These are phyloP conservation scores for Heliocybe sulcata DNA, from an alignment of 1,284 basidiomycete genomes.

Conservation along the genomic window DNA sequence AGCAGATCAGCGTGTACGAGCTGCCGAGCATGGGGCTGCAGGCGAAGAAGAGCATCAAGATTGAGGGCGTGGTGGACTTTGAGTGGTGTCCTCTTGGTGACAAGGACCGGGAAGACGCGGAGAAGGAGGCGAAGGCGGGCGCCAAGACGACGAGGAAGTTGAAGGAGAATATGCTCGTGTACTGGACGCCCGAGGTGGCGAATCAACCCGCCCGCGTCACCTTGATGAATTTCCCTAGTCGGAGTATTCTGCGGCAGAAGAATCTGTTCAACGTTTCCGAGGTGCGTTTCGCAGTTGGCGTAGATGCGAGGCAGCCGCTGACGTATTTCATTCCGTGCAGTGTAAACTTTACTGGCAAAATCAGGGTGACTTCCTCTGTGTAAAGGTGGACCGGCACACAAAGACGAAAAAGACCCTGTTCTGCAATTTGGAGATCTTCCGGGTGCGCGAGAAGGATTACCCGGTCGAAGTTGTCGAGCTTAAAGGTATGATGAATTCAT, in stretches of 20 bases:
- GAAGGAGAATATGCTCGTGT: conserved; percentile 93
- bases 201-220: conserved; percentile 98
- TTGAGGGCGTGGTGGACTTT: conserved; percentile 97
- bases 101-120: conserved; percentile 72
- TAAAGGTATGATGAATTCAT: conserved; percentile 55
- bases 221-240: conserved; percentile 83
- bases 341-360: conserved; percentile 99
- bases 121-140: conserved; percentile 27
- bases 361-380: conserved; percentile 97
- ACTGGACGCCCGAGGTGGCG: conserved; percentile 95
- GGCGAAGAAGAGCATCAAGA: conserved; percentile 97
- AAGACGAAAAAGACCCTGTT: conserved; percentile 99
- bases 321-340: conserved; percentile 31
- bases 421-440: conserved; percentile 98
- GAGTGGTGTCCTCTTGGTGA: conserved; percentile 98
- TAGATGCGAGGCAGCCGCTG: background rate
- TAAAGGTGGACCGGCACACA: conserved; percentile 98
- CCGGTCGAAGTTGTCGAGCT: conserved; percentile 98
- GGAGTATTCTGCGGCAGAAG: conserved; percentile 86
- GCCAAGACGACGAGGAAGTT: conserved; percentile 51
- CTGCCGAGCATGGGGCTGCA: conserved; percentile 91
- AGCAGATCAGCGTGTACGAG: conserved; percentile 96
- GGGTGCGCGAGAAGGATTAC: conserved; percentile 95
- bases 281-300: conserved; percentile 37
- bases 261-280: conserved; percentile 98